Percentiles rank a stretch among this genome's conserved stretches.
These are phyloP conservation scores for Eudorina sp. DNA, from an alignment of 139 green algal genomes.

Conservation along the genomic window DNA sequence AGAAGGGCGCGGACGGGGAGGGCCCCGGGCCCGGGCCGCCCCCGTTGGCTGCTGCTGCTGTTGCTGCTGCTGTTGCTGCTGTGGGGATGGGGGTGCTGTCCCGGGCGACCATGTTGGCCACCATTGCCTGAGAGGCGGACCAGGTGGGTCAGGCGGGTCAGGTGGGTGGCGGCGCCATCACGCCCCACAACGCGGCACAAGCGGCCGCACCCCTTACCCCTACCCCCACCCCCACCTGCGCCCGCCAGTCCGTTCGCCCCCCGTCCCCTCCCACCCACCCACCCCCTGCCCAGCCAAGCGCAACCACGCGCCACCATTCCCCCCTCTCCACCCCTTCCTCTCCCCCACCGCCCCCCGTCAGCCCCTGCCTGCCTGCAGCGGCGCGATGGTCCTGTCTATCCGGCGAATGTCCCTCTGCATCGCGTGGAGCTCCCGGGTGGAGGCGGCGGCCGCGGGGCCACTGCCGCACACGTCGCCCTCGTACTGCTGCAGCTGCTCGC, in stretches of 20 bases:
- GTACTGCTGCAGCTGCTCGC: slow-evolving; percentile 40
- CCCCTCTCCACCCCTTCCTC: too few species aligned
- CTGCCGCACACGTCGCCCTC: neutral
- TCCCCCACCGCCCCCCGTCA: neutral
- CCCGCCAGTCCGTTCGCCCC: neutral
- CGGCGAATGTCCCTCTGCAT: slow-evolving; percentile 48
- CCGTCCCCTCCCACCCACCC: neutral
- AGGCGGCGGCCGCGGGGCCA: neutral
- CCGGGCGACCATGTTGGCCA: slow-evolving; percentile 21
- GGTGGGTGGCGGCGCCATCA: too few species aligned
- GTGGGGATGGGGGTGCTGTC: slow-evolving; percentile 3
- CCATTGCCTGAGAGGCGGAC: neutral
- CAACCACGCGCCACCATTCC: neutral
- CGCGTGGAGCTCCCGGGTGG: slow-evolving; percentile 38
- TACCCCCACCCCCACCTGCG: neutral
- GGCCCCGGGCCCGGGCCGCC: too few species aligned
- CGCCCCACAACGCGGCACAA: too few species aligned
- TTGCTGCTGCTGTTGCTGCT: neutral
- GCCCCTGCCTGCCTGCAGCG: slow-evolving; percentile 3
- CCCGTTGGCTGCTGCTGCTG: neutral
- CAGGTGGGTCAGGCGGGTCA: too few species aligned
- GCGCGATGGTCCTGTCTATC: slow-evolving; percentile 43
- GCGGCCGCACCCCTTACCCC: too few species aligned
- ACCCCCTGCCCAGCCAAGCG: neutral
- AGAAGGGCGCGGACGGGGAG: neutral